Conservation (phyloP, 1,139 yeast species). For the Suhomyces kunorum region DNA sequence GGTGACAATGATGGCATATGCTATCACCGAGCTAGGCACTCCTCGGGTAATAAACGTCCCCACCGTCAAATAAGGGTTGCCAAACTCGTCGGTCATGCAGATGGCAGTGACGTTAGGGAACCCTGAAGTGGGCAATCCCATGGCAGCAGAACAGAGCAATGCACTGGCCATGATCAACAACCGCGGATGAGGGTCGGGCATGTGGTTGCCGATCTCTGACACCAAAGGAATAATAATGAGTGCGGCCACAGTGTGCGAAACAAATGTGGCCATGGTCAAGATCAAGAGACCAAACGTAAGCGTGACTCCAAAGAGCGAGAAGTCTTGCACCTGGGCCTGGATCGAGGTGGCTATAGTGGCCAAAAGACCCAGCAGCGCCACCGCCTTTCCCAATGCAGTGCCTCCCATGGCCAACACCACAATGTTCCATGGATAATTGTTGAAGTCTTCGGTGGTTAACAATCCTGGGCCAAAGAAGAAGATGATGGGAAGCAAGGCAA, state of each 20-base stretch:
- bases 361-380: slow-evolving; percentile 67
- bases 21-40: slow-evolving; percentile 62
- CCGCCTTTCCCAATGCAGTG: slow-evolving; percentile 73
- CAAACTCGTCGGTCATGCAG: slow-evolving; percentile 72
- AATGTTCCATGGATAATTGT: slow-evolving; percentile 76
- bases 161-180: slow-evolving; percentile 68
- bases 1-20: slow-evolving; percentile 57
- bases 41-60: slow-evolving; percentile 69
- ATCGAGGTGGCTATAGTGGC: slow-evolving; percentile 61
- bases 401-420: slow-evolving; percentile 81
- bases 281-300: slow-evolving; percentile 67
- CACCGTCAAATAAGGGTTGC: slow-evolving; percentile 66
- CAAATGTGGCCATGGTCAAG: slow-evolving; percentile 70
- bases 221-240: slow-evolving; percentile 70
- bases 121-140: slow-evolving; percentile 78
- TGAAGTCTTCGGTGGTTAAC: slow-evolving; percentile 63
- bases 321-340: slow-evolving; percentile 55
- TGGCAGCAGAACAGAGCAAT: slow-evolving; percentile 68
- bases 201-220: slow-evolving; percentile 62
- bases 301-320: slow-evolving; percentile 59
- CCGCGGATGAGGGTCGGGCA: slow-evolving; percentile 58
- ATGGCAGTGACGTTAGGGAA: slow-evolving; percentile 82
- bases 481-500: slow-evolving; percentile 65
- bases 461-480: slow-evolving; percentile 72
- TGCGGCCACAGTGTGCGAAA: slow-evolving; percentile 77